A percentile compares a stretch with the other conserved stretches of the same genome.
phyloP scores from a whole-genome alignment of 257 asterid genomes.

The Nicotiana tabacum region DNA sequence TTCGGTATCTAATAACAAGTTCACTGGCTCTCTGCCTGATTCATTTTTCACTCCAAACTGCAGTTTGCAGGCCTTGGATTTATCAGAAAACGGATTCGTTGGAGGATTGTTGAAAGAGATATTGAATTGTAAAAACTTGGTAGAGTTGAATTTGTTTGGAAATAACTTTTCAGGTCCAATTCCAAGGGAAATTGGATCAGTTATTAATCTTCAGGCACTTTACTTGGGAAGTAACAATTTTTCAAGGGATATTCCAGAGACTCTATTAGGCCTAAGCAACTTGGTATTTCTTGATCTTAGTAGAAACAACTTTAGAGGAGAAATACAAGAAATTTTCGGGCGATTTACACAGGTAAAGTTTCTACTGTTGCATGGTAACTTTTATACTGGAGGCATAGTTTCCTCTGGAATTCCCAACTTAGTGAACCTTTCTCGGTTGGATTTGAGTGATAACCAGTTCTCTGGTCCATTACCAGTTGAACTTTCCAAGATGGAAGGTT shows the following conservation, averaged over 20 bases:
- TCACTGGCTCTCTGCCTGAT: conserved; percentile 37
- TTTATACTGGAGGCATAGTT: conserved; percentile 54
- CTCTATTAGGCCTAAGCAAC: conserved; percentile 35
- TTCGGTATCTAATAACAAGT: conserved; percentile 46
- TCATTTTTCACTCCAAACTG: conserved; percentile 48
- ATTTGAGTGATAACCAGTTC: conserved; percentile 71
- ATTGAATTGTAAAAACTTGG: conserved; percentile 44
- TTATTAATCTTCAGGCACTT: conserved; percentile 44
- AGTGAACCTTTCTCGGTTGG: conserved; percentile 56
- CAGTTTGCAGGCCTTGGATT: conserved; percentile 48
- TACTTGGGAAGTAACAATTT: conserved; percentile 63
- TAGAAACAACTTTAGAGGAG: conserved; percentile 60
- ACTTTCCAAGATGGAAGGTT: conserved; percentile 43
- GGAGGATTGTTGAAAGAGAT: conserved; percentile 60
- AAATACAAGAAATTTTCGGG: conserved; percentile 61
- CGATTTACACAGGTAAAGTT: conserved; percentile 51
- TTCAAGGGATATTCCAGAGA: conserved; percentile 68
- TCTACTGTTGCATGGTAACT: conserved; percentile 59
- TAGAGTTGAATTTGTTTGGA: conserved; percentile 45
- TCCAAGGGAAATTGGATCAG: conserved; percentile 60
- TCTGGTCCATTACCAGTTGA: conserved; percentile 63
- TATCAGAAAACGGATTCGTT: conserved; percentile 53
- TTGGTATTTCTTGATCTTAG: conserved; percentile 71
- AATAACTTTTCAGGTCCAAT: conserved; percentile 58
- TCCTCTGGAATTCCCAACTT: conserved; percentile 55